These are phyloP conservation scores for Lagenidium giganteum DNA, from an alignment of 352 stramenopile species.

Conservation along the genomic window DNA sequence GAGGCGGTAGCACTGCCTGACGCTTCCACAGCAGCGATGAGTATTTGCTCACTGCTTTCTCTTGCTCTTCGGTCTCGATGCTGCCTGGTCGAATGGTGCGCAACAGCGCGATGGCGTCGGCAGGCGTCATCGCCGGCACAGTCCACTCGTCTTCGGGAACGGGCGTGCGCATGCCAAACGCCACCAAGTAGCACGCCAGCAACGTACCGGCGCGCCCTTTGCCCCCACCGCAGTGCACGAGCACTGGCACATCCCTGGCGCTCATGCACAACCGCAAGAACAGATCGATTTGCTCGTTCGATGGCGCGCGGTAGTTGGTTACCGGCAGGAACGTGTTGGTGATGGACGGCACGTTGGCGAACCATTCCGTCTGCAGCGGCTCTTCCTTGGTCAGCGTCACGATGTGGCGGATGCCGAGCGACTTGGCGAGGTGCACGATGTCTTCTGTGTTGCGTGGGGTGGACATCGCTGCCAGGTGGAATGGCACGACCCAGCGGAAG, in stretches of 20 bases:
- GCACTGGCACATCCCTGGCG: too few relatives aligned
- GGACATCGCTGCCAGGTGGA: slow-evolving; percentile 34
- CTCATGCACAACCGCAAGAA: slow-evolving; percentile 34
- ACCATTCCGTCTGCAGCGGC: slow-evolving; percentile 25
- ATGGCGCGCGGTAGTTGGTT: slow-evolving; percentile 30
- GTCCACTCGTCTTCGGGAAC: slow-evolving; percentile 12
- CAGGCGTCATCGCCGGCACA: slow-evolving; percentile 25
- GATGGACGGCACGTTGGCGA: slow-evolving; percentile 14
- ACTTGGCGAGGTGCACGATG: slow-evolving; percentile 21
- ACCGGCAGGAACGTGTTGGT: slow-evolving; percentile 32
- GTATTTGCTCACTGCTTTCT: slow-evolving; percentile 22
- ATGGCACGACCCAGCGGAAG: slow-evolving; percentile 41
- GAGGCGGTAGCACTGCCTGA: slow-evolving; percentile 13
- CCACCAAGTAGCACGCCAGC: slow-evolving; percentile 38
- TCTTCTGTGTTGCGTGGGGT: slow-evolving; percentile 27
- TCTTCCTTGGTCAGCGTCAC: slow-evolving; percentile 37
- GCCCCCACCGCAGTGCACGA: slow-evolving; percentile 41
- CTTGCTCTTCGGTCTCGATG: slow-evolving; percentile 34
- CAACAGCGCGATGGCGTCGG: slow-evolving; percentile 24
- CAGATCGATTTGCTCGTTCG: slow-evolving; percentile 29
- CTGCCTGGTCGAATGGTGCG: slow-evolving; percentile 31
- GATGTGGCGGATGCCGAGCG: slow-evolving; percentile 25
- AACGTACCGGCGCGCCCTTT: slow-evolving; percentile 39
- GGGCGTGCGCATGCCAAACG: slow-evolving; percentile 27
- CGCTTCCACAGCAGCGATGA: slow-evolving; percentile 41